Evolutionary conservation across 2,329 filamentous ascomycete genomes (phyloP), one percentile per base, ranked within the genome.

Genomic region (Esteya vermicola): DNA sequence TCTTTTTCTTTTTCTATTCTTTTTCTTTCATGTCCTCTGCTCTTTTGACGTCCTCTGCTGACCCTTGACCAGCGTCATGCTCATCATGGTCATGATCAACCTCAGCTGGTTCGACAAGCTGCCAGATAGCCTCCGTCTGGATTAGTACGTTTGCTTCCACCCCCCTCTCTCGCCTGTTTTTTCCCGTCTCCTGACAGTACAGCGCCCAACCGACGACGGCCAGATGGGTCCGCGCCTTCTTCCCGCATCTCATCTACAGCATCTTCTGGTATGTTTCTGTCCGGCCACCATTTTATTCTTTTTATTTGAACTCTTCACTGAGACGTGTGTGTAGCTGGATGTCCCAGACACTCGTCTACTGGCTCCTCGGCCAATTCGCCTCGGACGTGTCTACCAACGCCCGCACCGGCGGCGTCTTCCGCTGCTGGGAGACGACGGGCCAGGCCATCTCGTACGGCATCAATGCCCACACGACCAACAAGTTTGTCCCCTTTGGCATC

Each of bases 21-120:
- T 30, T 12, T 19, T 33, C 16, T 4, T 18, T 9, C 31, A 19
- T n/a, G n/a, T n/a, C n/a, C n/a, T n/a, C n/a, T n/a, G n/a, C n/a
- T n/a, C n/a, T n/a, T n/a, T n/a, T n/a, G n/a, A n/a, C n/a, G n/a
- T n/a, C n/a, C n/a, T n/a, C n/a, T n/a, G n/a, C n/a, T n/a, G 13
- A 21, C 32, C 19, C n/a, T 9, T 26, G 22, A 23, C 13, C 13
- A 19, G 6, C 12, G 6, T 4, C 20, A 32, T 36, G 33, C 33
- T 41, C 19, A 41, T 41, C 33, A 32, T 33, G 39, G 33, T 36
- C 26, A 32, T 36, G 26, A 32, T 41, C 39, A 36, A 41, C 9
- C 16, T 36, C 26, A 25, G 13, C 16, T 41, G 39, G 39, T 26
- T 36, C 20, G 7, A 36, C 19, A n/a, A 21, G 3, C 39, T 23